Evolutionary conservation across 2,329 filamentous ascomycete genomes (phyloP), one percentile per base, ranked within the genome.

Genomic region (Colletotrichum navitas): DNA sequence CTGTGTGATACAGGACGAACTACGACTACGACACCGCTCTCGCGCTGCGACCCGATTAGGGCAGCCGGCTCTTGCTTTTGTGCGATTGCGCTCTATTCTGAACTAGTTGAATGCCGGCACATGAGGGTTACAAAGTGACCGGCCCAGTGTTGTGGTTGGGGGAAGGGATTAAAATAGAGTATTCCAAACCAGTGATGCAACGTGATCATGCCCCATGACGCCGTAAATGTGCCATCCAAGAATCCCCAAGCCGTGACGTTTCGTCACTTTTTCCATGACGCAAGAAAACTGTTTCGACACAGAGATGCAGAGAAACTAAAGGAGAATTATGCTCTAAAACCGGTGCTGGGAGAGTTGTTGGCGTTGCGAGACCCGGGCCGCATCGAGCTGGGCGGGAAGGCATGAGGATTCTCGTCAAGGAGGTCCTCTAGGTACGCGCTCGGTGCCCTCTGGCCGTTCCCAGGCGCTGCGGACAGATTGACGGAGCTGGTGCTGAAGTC

Each of bases 381-480:
- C 80, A 82, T 83, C 5, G 82, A 76, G 54, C 77, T 78, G 18
- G 86, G 84, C 14, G 87, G 87, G 65, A 89, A 83, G 74, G 82
- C 80, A 47, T 83, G 83, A 7, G 86, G 85, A 77, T 94, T 91
- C 74, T 93, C 93, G 77, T 94, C 94, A 73, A 98, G 92, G 61
- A 98, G 82, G 80, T 98, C 94, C 71, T 98, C 95, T 49, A 98
- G 85, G 79, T 94, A 97, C 24, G 94, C 93, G 80, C 94, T 97
- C 0, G 95, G 95, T 21, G 94, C 92, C 68, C 95, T 87, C 68
- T 90, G 90, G 64, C 90, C 91, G 18, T 90, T 86, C 3, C 91
- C 87, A 21, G 77, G 76, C 5, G 73, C 72, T 67, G 89, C 86
- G 73, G 87, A 89, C 69, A 92, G 85, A 75, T 90, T 92, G 73